These are phyloP conservation scores for Bacterosira constricta DNA, from an alignment of 108 stramenopile species.

Conservation along the genomic window DNA sequence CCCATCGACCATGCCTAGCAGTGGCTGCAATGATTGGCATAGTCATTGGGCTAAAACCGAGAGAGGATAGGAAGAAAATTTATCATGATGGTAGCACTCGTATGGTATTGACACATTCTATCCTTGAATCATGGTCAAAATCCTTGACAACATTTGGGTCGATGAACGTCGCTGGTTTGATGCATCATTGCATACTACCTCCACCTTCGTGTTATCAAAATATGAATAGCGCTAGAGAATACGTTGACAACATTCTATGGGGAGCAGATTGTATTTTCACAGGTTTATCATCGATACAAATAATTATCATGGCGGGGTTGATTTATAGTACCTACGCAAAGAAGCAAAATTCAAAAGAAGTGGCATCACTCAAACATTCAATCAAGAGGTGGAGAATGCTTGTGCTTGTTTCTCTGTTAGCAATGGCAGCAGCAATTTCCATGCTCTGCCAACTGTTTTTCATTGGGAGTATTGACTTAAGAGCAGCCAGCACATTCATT, in stretches of 20 bases:
- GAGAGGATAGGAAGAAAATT: background rate
- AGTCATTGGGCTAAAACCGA: background rate
- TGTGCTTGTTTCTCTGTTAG: background rate
- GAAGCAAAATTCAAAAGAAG: background rate
- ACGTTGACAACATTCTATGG: background rate
- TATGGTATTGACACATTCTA: background rate
- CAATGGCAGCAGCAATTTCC: background rate
- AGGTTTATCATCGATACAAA: constrained; percentile 5
- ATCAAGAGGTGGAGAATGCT: background rate
- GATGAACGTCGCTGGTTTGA: constrained; percentile 11
- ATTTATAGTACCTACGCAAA: background rate
- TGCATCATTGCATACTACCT: constrained; percentile 18
- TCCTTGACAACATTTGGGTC: constrained; percentile 7
- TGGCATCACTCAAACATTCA: background rate
- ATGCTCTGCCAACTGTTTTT: background rate
- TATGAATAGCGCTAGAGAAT: background rate
- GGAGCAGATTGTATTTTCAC: constrained; percentile 17
- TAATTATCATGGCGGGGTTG: constrained; percentile 3
- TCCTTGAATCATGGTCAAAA: constrained; percentile 13
- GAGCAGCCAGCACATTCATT: background rate
- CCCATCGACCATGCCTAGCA: constrained; percentile 6
- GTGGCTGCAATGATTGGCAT: constrained; percentile 12
- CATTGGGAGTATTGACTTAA: background rate
- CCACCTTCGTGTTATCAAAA: background rate
- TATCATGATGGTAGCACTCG: background rate